phyloP scores from a whole-genome alignment of 1,284 basidiomycete species.

The Ustilago tritici region DNA sequence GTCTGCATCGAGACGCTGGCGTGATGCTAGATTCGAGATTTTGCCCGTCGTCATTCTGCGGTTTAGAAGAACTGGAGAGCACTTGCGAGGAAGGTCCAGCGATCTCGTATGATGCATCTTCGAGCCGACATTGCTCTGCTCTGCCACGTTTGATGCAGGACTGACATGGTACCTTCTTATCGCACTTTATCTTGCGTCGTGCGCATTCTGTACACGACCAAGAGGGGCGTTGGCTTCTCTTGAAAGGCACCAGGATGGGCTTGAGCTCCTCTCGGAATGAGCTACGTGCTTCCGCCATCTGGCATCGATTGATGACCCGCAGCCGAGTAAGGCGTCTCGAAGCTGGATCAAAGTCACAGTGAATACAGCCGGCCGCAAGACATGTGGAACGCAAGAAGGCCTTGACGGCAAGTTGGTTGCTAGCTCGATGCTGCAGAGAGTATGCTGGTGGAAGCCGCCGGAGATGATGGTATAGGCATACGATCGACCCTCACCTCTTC shows the following conservation, averaged over 20 bases:
- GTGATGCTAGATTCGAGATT: neutral
- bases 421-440: neutral
- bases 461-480: neutral
- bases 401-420: neutral
- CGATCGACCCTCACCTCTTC: neutral
- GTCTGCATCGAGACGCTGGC: conserved; percentile 15
- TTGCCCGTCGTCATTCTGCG: conserved; percentile 11
- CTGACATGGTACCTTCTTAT: conserved; percentile 56
- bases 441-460: neutral
- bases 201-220: conserved; percentile 62
- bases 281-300: conserved; percentile 17
- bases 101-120: conserved; percentile 19
- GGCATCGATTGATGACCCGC: conserved; percentile 1
- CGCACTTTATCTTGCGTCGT: conserved; percentile 55
- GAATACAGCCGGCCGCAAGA: neutral
- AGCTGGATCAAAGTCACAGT: neutral
- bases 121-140: conserved; percentile 44
- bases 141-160: conserved; percentile 54
- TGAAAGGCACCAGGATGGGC: conserved; percentile 30
- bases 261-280: conserved; percentile 11
- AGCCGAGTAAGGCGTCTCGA: neutral
- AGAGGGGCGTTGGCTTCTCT: conserved; percentile 47
- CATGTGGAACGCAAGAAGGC: neutral
- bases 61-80: conserved; percentile 10
- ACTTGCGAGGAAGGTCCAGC: conserved; percentile 22